phyloP scores from a whole-genome alignment of 257 asterid species.

The Penstemon davidsonii region DNA sequence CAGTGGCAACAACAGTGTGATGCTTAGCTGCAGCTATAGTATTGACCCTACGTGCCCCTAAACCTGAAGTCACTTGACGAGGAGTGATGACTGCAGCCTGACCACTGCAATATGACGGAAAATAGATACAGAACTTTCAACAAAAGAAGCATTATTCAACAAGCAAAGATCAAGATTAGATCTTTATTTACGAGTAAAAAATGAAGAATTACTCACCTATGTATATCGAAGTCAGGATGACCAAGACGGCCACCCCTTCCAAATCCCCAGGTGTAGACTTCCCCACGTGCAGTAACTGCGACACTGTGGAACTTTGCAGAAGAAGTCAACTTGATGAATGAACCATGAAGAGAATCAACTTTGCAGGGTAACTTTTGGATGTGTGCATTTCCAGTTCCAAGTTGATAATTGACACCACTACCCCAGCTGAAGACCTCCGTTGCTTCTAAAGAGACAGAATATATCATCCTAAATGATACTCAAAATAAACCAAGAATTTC shows the following conservation, averaged over 20 bases:
- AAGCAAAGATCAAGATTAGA: neutral
- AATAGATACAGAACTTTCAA: slow-evolving; percentile 15
- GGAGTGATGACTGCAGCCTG: slow-evolving; percentile 99
- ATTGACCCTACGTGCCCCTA: slow-evolving; percentile 88
- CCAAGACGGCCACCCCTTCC: slow-evolving; percentile 99
- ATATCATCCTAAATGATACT: slow-evolving; percentile 21
- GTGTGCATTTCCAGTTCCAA: slow-evolving; percentile 98
- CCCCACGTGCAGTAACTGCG: slow-evolving; percentile 79
- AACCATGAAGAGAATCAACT: slow-evolving; percentile 85
- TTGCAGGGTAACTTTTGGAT: slow-evolving; percentile 96
- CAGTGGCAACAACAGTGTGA: slow-evolving; percentile 92
- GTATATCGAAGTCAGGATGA: slow-evolving; percentile 94
- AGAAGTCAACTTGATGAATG: slow-evolving; percentile 62
- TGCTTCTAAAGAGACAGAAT: slow-evolving; percentile 45
- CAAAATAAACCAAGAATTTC: slow-evolving; percentile 24
- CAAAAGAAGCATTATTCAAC: neutral
- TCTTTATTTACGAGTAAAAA: slow-evolving; percentile 3
- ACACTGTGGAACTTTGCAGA: slow-evolving; percentile 98
- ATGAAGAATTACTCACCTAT: slow-evolving; percentile 52
- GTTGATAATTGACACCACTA: slow-evolving; percentile 97
- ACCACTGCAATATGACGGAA: slow-evolving; percentile 61
- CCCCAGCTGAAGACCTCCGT: slow-evolving; percentile 99
- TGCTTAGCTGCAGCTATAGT: slow-evolving; percentile 98
- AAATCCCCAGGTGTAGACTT: slow-evolving; percentile 97
- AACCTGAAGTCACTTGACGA: slow-evolving; percentile 83